Evolutionary conservation across 1,284 basidiomycete species (phyloP), one percentile per base, ranked within the genome.

Genomic region (Ceratobasidium sp.): DNA sequence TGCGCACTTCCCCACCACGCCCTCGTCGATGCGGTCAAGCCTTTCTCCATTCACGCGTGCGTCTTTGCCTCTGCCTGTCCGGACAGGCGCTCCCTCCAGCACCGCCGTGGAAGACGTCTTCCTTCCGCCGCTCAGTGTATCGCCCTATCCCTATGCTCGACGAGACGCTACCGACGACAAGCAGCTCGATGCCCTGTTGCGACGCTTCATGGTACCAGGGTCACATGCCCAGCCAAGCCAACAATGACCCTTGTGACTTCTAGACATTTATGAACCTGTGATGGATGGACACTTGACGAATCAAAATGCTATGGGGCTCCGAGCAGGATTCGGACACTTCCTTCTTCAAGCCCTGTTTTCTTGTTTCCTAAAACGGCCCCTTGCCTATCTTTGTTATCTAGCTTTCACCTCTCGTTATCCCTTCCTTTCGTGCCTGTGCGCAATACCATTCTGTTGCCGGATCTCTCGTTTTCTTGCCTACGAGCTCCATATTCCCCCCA

Each of bases 271-370:
- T 30, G 66, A 69, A 54, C 52, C 66, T 54, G 26, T 55, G 66
- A 69, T 69, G 66, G 52, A 55, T 28, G 5, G 32, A n/a, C n/a
- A 54, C 13, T 67, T 52, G 46, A 54, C 63, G 47, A 64, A 57
- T 46, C 21, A 57, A 69, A 69, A 54, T 44, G 28, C 35, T 28
- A 18, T 0, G 41, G 66, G 66, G 66, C 66, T 69, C 66, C 44
- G 52, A 57, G 66, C 66, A 69, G 66, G 66, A 69, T 69, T 43
- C 54, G 63, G 63, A 67, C 54, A 21, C 47, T 67, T 67, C 63
- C 63, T 67, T 67, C 63, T 55, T 67, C 30, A 47, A 55, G 63
- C 63, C 63, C 63, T 67, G 50, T 63, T 28, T 50, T 21, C 47
- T n/a, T n/a, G n/a, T n/a, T 63, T 49, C 47, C 61, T 16, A 32